Conservation (phyloP, 495 filamentous ascomycete genomes). For the Extremus antarcticus region DNA sequence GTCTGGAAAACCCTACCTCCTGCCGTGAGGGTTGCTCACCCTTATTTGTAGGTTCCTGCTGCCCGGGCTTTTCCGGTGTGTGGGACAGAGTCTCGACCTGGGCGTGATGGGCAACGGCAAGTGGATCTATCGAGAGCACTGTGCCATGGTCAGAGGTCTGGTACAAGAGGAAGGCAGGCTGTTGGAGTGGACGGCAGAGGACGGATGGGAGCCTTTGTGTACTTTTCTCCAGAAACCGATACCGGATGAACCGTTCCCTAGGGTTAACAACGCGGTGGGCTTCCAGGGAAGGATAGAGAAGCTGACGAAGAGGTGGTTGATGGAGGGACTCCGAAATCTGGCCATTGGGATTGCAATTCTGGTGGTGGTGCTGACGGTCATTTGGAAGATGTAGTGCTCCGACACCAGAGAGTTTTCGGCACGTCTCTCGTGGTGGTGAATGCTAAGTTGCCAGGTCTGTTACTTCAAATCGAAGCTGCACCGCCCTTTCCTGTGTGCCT, state of each 20-base stretch:
- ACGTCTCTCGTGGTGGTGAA: too few relatives aligned
- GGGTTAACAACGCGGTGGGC: not conserved
- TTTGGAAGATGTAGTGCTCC: too few relatives aligned
- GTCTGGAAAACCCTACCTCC: too few relatives aligned
- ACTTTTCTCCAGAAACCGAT: slow-evolving; percentile 19
- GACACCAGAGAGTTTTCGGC: too few relatives aligned
- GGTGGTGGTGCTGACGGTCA: not conserved
- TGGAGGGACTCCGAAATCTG: not conserved
- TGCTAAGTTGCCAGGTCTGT: too few relatives aligned
- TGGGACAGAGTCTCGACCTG: slow-evolving; percentile 9
- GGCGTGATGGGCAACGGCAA: slow-evolving; percentile 17
- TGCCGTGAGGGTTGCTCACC: slow-evolving; percentile 19
- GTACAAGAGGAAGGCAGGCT: slow-evolving; percentile 8
- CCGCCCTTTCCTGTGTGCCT: too few relatives aligned
- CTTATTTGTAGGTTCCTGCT: slow-evolving; percentile 11
- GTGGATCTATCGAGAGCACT: slow-evolving; percentile 19
- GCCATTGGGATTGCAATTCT: not conserved
- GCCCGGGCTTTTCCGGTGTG: slow-evolving; percentile 14
- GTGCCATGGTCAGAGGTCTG: slow-evolving; percentile 12
- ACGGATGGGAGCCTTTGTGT: slow-evolving; percentile 34
- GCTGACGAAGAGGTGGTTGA: not conserved
- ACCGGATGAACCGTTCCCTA: not conserved
- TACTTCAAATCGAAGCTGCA: too few relatives aligned
- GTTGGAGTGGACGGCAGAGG: slow-evolving; percentile 22
- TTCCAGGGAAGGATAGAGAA: not conserved